phyloP scores from a whole-genome alignment of 2,329 filamentous ascomycete genomes.

The Botryotinia convoluta region DNA sequence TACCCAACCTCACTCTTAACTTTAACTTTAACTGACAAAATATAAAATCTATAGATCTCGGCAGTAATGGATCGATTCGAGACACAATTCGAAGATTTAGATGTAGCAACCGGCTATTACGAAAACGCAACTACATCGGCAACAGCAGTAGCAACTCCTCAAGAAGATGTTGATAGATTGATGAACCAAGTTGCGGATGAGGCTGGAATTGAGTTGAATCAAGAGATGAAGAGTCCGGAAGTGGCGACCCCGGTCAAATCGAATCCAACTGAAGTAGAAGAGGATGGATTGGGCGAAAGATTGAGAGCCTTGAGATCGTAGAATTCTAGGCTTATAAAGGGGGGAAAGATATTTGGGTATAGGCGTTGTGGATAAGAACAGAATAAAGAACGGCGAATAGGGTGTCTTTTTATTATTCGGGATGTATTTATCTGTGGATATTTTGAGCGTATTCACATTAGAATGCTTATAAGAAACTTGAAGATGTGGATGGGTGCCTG shows the following conservation, averaged over 20 bases:
- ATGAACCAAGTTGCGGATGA: conserved; percentile 86
- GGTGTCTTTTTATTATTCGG: background rate
- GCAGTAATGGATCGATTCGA: conserved; percentile 66
- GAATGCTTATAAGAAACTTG: background rate
- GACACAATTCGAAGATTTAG: conserved; percentile 51
- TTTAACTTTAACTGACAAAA: background rate
- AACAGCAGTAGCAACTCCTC: conserved; percentile 69
- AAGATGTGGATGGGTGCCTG: background rate
- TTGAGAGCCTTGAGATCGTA: conserved; percentile 49
- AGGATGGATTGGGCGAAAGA: conserved; percentile 66
- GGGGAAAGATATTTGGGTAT: conserved; percentile 2
- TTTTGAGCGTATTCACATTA: conserved; percentile 4
- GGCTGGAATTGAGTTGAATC: conserved; percentile 76
- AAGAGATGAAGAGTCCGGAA: conserved; percentile 63
- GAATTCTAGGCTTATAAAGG: background rate
- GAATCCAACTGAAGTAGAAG: conserved; percentile 73
- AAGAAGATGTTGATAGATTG: conserved; percentile 83
- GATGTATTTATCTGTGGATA: background rate
- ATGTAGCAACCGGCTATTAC: conserved; percentile 55
- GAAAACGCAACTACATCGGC: conserved; percentile 80
- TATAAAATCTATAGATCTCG: conserved; percentile 49
- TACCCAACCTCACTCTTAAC: background rate
- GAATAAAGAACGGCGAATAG: conserved; percentile 1
- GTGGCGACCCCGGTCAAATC: conserved; percentile 57
- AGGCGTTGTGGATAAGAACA: conserved; percentile 14